Percentiles rank a stretch among this genome's conserved stretches.
These are phyloP conservation scores for Hygrophila difformis DNA, from an alignment of 257 asterid species.

Conservation along the genomic window DNA sequence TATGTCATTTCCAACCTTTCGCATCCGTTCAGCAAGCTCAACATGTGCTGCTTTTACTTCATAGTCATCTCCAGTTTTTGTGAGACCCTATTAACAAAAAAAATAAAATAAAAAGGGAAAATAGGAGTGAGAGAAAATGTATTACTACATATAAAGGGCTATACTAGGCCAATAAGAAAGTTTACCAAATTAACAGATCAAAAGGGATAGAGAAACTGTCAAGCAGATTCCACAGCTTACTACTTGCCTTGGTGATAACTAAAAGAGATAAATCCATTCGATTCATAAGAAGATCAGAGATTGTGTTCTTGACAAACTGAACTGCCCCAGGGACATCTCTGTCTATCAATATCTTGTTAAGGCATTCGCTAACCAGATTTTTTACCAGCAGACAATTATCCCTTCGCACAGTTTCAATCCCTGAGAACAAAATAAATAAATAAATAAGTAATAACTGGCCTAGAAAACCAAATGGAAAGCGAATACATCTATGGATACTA, in stretches of 20 bases:
- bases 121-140: too few species aligned
- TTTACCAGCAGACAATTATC: conserved; percentile 95
- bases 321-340: conserved; percentile 95
- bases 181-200: conserved; percentile 11
- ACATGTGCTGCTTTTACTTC: conserved; percentile 98
- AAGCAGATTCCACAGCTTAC: neutral
- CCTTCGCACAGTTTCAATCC: conserved; percentile 95
- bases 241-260: conserved; percentile 86
- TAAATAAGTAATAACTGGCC: neutral
- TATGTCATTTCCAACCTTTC: conserved; percentile 61
- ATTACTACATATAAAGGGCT: too few species aligned
- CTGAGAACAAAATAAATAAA: conserved; percentile 31
- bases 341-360: conserved; percentile 84
- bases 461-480: conserved; percentile 1
- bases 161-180: too few species aligned
- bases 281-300: conserved; percentile 95
- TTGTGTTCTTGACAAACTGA: conserved; percentile 84
- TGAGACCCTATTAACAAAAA: conserved; percentile 65
- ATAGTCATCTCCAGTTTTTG: conserved; percentile 94
- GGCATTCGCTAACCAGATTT: conserved; percentile 86
- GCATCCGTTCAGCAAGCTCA: conserved; percentile 99
- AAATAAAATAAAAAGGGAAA: conserved; percentile 13
- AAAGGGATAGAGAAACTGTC: conserved; percentile 5
- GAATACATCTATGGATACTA: neutral
- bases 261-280: conserved; percentile 97